Conservation (phyloP, 805 yeast species). For the Tetrapisispora taiwanensis region DNA sequence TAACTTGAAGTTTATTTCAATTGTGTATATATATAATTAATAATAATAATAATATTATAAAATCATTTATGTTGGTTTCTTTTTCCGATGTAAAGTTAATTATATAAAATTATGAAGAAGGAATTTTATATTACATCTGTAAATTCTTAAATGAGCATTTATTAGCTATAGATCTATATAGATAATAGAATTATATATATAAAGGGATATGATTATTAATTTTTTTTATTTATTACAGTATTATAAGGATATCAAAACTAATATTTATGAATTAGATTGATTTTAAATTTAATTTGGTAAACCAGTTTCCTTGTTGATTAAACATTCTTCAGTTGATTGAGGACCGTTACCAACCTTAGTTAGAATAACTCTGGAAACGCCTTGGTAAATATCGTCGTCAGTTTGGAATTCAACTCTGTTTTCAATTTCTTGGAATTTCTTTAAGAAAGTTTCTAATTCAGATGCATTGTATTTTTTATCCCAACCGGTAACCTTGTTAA, state of each 20-base stretch:
- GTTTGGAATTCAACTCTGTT: conserved; percentile 31
- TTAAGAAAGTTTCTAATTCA: conserved; percentile 17
- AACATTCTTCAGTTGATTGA: conserved; percentile 42
- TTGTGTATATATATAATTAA: conserved; percentile 1
- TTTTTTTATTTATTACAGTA: neutral
- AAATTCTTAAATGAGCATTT: neutral
- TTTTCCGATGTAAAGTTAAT: too few relatives aligned
- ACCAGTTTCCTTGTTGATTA: conserved; percentile 50
- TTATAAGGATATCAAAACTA: neutral
- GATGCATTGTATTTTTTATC: conserved; percentile 31
- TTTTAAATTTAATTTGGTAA: conserved; percentile 37
- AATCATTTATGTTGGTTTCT: too few relatives aligned
- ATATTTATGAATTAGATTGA: neutral
- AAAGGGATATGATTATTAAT: neutral
- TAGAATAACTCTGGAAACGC: conserved; percentile 74
- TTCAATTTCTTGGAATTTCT: conserved; percentile 16
- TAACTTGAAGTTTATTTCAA: conserved; percentile 1
- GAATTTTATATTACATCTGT: too few relatives aligned
- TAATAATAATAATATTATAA: neutral
- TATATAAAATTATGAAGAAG: too few relatives aligned
- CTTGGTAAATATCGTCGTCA: conserved; percentile 46
- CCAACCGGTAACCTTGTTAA: conserved; percentile 64
- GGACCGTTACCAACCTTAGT: conserved; percentile 90
- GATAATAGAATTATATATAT: neutral
- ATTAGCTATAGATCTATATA: neutral